Conservation (phyloP, 192 early-diverging fungal species). For the Coemansia sp. region DNA sequence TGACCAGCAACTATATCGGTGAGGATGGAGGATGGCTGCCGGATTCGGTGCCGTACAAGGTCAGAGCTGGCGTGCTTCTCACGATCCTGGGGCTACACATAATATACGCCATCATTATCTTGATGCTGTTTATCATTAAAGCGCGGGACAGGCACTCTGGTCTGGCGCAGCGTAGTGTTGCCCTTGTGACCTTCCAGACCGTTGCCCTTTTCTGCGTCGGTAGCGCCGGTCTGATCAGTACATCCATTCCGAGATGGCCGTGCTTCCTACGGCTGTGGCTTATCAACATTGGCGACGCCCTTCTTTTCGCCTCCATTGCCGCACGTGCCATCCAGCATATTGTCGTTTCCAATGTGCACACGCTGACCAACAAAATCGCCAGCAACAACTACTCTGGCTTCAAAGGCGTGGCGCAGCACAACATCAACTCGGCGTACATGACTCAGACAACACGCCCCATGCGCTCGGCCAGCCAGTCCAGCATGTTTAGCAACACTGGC, state of each 20-base stretch:
- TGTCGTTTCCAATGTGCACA: constrained; percentile 43
- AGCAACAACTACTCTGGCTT: constrained; percentile 27
- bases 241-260: constrained; percentile 33
- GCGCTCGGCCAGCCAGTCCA: constrained; percentile 36
- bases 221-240: constrained; percentile 26
- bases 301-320: constrained; percentile 28
- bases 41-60: constrained; percentile 23
- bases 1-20: not conserved
- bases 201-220: constrained; percentile 31
- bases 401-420: constrained; percentile 22
- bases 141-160: constrained; percentile 48
- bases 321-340: constrained; percentile 40
- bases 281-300: constrained; percentile 21
- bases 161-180: constrained; percentile 29
- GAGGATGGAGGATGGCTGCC: constrained; percentile 14
- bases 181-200: constrained; percentile 23
- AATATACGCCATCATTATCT: constrained; percentile 27
- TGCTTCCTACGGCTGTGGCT: constrained; percentile 46
- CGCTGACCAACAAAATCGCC: constrained; percentile 36
- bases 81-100: constrained; percentile 24
- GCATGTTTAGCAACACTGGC: constrained; percentile 41
- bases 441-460: constrained; percentile 6
- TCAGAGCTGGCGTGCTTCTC: constrained; percentile 32
- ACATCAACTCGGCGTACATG: constrained; percentile 13
- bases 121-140: constrained; percentile 41